Base-by-base conservation (phyloP, 2,329 filamentous ascomycete genomes). In the Verruconis gallopava region DNA sequence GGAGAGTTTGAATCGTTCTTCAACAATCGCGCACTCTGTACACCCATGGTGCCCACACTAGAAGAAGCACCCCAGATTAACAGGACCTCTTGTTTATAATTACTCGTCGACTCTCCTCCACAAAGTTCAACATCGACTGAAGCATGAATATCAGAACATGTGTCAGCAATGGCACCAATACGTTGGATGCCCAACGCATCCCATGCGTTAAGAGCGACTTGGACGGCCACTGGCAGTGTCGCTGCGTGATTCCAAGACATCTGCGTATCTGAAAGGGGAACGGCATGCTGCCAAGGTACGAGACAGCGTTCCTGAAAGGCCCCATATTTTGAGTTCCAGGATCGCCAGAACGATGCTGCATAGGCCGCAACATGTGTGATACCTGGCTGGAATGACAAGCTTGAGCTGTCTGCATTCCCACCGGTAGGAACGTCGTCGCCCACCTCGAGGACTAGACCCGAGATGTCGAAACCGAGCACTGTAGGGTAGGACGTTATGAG, bases 391-490 rank as follows among this genome's bases (percentile, higher is more conserved):
- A n/a, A n/a, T n/a, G n/a, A n/a, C n/a, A n/a, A 19, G 43, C 34
- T 11, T 41, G 12, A 1, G 1, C 58, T 53, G 17, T 69, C 76
- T 48, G 60, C 59, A 52, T 71, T 67, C n/a, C n/a, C n/a, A 63
- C 76, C 77, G 22, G 66, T 61, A 13, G 57, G 64, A 9, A 79
- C 76, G 14, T 69, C 66, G 11, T 65, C 57, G 43, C 77, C 77
- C 14, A 75, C 66, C 3, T 60, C 61, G 37, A 68, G 59, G 21
- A 75, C 69, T 2, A 58, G 58, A 25, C 70, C 71, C 6, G 71
- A 66, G 13, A 69, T 69, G 45, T 74, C 71, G 17, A 68, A 73
- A 22, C 57, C 61, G 6, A 66, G 64, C 3, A 69, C 55, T 4
- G 67, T 57, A 5, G 47, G 44, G 43, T 44, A 48, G 4, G 36